Percentiles rank a stretch among this genome's conserved stretches.
These are phyloP conservation scores for Psilocybe subaeruginosa DNA, from an alignment of 768 basidiomycete genomes.

Conservation along the genomic window DNA sequence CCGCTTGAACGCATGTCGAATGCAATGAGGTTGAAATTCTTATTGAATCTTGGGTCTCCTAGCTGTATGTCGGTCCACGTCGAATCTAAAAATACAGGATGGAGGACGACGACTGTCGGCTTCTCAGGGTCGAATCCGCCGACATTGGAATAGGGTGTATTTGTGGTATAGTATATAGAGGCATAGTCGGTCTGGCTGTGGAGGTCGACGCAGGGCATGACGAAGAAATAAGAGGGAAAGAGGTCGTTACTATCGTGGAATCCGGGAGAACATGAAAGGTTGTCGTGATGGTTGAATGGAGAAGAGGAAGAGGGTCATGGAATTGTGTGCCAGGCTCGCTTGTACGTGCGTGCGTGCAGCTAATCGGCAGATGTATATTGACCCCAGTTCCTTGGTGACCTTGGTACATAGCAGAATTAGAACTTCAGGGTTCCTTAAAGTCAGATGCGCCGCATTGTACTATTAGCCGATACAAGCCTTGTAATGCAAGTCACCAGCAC, in stretches of 20 bases:
- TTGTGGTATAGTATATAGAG: conserved; percentile 74
- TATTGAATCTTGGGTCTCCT: conserved; percentile 62
- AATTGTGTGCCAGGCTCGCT: neutral
- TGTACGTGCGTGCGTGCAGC: neutral
- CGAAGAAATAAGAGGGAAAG: conserved; percentile 10
- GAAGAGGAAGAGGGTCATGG: neutral
- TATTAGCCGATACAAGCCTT: neutral
- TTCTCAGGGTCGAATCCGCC: conserved; percentile 67
- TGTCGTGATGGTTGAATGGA: conserved; percentile 8
- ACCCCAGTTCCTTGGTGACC: neutral
- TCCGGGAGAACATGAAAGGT: conserved; percentile 16
- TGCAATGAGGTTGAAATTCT: conserved; percentile 69
- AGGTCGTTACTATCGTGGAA: conserved; percentile 17
- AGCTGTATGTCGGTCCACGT: conserved; percentile 71
- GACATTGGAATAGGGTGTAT: conserved; percentile 59
- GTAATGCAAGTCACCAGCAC: neutral
- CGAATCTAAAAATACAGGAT: conserved; percentile 69
- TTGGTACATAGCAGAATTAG: neutral
- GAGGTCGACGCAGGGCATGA: conserved; percentile 74
- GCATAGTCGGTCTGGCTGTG: conserved; percentile 65
- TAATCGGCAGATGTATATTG: neutral
- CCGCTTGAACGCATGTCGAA: conserved; percentile 74
- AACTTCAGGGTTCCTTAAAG: neutral
- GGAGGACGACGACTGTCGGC: conserved; percentile 69
- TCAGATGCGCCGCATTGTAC: neutral